Evolutionary conservation across 148 eudicot species (phyloP).

Genomic region (Rheum nobile): DNA sequence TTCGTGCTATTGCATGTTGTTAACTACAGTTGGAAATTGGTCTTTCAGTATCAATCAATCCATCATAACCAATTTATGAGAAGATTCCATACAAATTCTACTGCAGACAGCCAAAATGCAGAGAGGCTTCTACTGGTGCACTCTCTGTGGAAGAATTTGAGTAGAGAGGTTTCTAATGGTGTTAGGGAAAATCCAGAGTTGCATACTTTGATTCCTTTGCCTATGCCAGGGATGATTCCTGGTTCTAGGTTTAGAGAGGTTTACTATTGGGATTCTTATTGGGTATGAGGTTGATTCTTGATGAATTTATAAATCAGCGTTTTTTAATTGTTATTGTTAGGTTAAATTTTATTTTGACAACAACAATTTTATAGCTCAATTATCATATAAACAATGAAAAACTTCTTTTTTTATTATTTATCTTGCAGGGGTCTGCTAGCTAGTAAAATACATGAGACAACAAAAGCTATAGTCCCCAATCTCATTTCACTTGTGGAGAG

Average conservation of each 20-base stretch:
- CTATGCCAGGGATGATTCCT: conserved; percentile 51
- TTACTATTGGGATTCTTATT: conserved; percentile 90
- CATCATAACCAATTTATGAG: background rate
- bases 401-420: too few relatives aligned
- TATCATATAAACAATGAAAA: too few relatives aligned
- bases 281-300: conserved; percentile 70
- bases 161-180: conserved; percentile 42
- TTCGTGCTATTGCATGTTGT: background rate
- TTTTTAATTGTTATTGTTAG: too few relatives aligned
- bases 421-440: conserved; percentile 73
- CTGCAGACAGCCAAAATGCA: background rate
- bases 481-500: too few relatives aligned
- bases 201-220: conserved; percentile 56
- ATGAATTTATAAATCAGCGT: too few relatives aligned
- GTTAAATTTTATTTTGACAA: background rate
- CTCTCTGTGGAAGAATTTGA: conserved; percentile 71
- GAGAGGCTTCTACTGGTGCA: conserved; percentile 72
- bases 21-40: background rate
- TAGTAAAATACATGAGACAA: too few relatives aligned
- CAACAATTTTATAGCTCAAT: background rate
- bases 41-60: background rate
- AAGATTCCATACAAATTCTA: background rate
- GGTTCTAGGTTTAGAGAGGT: conserved; percentile 86
- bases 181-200: conserved; percentile 40
- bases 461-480: too few relatives aligned